Evolutionary conservation across 148 eudicot genomes (phyloP).

Genomic region (Amaranthus hypochondriacus): DNA sequence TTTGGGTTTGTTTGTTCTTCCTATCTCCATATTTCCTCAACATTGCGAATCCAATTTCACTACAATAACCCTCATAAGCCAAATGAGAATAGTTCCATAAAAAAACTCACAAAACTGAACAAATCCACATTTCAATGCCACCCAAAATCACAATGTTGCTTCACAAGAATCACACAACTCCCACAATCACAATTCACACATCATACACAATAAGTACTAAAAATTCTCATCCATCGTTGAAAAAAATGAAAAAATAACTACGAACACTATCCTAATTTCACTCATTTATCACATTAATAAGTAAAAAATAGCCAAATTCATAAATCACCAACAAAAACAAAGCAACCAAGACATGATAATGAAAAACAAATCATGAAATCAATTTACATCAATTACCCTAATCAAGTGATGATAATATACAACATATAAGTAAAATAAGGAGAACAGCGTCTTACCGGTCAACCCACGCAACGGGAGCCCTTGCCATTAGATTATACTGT

Average conservation of each 20-base stretch:
- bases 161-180: background rate
- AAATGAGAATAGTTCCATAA: background rate
- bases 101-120: background rate
- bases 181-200: background rate
- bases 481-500: slow-evolving; percentile 30
- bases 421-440: slow-evolving; percentile 6
- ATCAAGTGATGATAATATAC: background rate
- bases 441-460: slow-evolving; percentile 46
- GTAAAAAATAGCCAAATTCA: background rate
- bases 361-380: background rate
- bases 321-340: slow-evolving; percentile 8
- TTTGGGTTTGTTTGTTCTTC: too few species aligned
- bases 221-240: background rate
- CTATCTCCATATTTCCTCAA: too few species aligned
- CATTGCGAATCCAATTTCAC: too few species aligned
- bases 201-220: background rate
- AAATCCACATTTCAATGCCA: too few species aligned
- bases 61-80: background rate
- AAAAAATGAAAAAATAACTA: background rate
- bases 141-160: slow-evolving; percentile 3
- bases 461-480: slow-evolving; percentile 55
- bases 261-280: background rate
- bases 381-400: background rate
- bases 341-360: background rate
- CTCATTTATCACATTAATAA: background rate